Conservation (phyloP, 257 asterid genomes). For the Nicotiana tomentosiformis region DNA sequence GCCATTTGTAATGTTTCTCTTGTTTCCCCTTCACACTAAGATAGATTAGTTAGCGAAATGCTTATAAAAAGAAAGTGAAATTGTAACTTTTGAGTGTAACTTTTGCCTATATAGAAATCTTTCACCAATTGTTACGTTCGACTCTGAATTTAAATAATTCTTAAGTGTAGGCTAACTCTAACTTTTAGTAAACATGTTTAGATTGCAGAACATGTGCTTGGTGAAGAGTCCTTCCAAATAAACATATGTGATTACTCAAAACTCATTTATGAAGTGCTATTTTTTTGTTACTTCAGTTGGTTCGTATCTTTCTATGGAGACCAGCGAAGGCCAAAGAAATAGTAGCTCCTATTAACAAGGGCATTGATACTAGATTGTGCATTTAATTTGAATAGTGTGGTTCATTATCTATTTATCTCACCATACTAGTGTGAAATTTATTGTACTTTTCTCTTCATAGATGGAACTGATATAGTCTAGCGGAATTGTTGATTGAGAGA, state of each 20-base stretch:
- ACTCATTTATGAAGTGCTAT: constrained; percentile 32
- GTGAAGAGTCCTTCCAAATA: constrained; percentile 68
- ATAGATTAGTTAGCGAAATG: not conserved
- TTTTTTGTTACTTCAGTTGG: too few species aligned
- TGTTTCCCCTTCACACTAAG: not conserved
- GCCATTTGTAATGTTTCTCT: not conserved
- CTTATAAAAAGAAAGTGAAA: not conserved
- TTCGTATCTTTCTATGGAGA: too few species aligned
- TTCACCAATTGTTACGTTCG: too few species aligned
- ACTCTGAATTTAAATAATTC: too few species aligned
- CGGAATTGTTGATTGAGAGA: constrained; percentile 2
- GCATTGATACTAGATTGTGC: too few species aligned
- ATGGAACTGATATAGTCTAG: not conserved
- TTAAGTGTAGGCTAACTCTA: not conserved
- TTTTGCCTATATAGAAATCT: not conserved
- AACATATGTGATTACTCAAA: constrained; percentile 61
- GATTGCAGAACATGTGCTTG: constrained; percentile 73
- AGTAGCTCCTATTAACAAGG: too few species aligned
- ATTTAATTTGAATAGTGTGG: too few species aligned
- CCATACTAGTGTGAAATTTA: not conserved
- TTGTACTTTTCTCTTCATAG: not conserved
- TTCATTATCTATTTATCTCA: too few species aligned
- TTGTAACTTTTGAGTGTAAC: not conserved
- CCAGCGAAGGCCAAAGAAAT: too few species aligned
- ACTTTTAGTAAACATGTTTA: constrained; percentile 12